Base-by-base conservation (phyloP, 805 yeast species). In the Wickerhamomyces mucosus region DNA sequence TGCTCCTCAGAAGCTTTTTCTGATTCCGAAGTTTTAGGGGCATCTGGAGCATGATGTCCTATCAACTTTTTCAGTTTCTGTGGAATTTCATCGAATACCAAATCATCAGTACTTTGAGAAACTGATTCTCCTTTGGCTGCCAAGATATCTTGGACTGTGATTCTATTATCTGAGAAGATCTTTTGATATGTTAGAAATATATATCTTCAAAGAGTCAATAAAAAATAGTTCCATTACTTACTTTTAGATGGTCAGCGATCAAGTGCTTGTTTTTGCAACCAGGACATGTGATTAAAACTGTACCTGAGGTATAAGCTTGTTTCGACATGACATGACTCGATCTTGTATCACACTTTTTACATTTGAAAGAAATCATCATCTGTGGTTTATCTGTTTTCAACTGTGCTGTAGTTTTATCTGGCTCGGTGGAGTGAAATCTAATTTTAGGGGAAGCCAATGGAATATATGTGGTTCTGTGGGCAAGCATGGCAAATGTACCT, bases 321-420 rank as follows among this genome's bases (percentile, higher is more conserved):
- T 88, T 88, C 6, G 95, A 80, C 49, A 89, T 79, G n/a, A 78
- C 69, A 50, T 89, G 97, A 4, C 86, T 75, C 1, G 96, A 85
- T 34, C 96, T 63, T 3, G 80, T 72, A 28, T 73, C 67, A 57
- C 97, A 89, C 42, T 75, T 73, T 52, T 86, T 89, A 58, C 97
- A 89, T 0, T 96, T 89, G 59, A 89, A 88, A 0, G 95, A 89
- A 15, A 89, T 69, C 79, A 85, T 79, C 40, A 83, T 62, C 53
- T 78, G 73, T 3, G 94, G 95, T 39, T 78, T 74, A 32, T 81
- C 92, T 15, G 71, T 67, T 45, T 79, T 75, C 37, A 72, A 27
- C 42, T 49, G 45, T 7, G 53, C 48, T 18, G 42, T 34, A 15
- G 15, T 21, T 17, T 37, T 13, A 23, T 9, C 15, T 5, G 6